phyloP scores from a whole-genome alignment of 176 grass and related monocot species.

The Carex kokanica region DNA sequence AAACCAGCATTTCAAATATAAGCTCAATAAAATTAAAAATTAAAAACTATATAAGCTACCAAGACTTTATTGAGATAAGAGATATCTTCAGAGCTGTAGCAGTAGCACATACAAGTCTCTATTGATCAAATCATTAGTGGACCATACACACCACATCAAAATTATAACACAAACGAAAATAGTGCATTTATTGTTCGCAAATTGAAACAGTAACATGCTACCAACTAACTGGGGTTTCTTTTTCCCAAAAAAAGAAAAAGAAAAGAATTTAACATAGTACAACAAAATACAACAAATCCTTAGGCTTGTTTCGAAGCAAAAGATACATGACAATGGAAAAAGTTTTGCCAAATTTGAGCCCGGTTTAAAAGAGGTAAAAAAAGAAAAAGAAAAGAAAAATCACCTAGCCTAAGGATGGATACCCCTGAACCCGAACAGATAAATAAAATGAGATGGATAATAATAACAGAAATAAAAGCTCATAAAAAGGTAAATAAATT shows the following conservation, averaged over 20 bases:
- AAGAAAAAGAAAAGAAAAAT: slow-evolving; percentile 6
- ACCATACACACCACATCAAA: slow-evolving; percentile 30
- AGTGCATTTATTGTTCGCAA: slow-evolving; percentile 44
- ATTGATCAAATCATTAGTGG: slow-evolving; percentile 70
- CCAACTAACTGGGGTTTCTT: slow-evolving; percentile 7
- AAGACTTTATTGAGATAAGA: background rate
- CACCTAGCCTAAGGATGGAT: slow-evolving; percentile 16
- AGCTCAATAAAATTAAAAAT: background rate
- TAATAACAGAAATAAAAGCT: slow-evolving; percentile 25
- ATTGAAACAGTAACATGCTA: slow-evolving; percentile 31
- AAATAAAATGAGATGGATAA: slow-evolving; percentile 32
- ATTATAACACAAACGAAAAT: slow-evolving; percentile 22
- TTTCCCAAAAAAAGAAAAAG: background rate
- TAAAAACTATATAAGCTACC: background rate
- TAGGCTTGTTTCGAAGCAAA: slow-evolving; percentile 13
- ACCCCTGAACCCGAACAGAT: slow-evolving; percentile 29
- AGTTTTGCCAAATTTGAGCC: slow-evolving; percentile 20
- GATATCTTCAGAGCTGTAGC: background rate
- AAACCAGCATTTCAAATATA: slow-evolving; percentile 8
- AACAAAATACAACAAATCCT: slow-evolving; percentile 28
- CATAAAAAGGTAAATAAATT: background rate
- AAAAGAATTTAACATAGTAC: slow-evolving; percentile 21
- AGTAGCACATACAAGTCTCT: slow-evolving; percentile 32
- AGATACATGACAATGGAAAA: slow-evolving; percentile 29
- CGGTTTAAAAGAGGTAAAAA: slow-evolving; percentile 16